Conservation (phyloP, 169 alveolate genomes). For the Cardiosporidium cionae region DNA sequence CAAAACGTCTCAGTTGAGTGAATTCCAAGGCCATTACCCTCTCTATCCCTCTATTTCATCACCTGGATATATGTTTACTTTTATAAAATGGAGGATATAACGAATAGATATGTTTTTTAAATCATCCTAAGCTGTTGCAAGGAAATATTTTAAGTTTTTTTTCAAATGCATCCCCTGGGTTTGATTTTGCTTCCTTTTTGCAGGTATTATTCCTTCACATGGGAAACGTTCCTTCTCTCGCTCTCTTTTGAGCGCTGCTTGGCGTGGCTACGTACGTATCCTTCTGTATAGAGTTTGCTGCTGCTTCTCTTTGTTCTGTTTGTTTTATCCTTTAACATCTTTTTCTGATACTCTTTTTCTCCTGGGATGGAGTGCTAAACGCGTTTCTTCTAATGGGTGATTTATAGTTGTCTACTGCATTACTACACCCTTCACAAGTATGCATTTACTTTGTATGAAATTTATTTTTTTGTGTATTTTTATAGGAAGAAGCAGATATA, state of each 20-base stretch:
- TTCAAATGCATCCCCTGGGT: too few species aligned
- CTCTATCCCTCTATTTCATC: too few species aligned
- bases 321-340: too few species aligned
- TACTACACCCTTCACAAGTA: neutral
- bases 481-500: slow-evolving; percentile 64
- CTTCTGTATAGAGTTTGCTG: neutral
- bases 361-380: neutral
- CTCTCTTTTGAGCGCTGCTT: slow-evolving; percentile 66
- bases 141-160: too few species aligned
- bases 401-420: neutral
- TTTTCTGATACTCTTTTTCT: neutral
- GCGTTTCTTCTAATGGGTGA: neutral
- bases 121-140: too few species aligned
- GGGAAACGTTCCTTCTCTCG: slow-evolving; percentile 54
- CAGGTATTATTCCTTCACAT: slow-evolving; percentile 63
- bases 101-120: too few species aligned
- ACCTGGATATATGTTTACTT: too few species aligned
- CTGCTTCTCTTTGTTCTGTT: too few species aligned
- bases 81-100: too few species aligned
- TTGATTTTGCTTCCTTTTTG: too few species aligned
- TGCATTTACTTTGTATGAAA: neutral
- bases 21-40: too few species aligned
- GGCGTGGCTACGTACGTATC: slow-evolving; percentile 56
- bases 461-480: neutral
- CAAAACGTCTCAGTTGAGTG: too few species aligned